A percentile compares a stretch with the other conserved stretches of the same genome.
Conservation (phyloP, 1,139 yeast genomes). For the Geotrichum fermentans region DNA sequence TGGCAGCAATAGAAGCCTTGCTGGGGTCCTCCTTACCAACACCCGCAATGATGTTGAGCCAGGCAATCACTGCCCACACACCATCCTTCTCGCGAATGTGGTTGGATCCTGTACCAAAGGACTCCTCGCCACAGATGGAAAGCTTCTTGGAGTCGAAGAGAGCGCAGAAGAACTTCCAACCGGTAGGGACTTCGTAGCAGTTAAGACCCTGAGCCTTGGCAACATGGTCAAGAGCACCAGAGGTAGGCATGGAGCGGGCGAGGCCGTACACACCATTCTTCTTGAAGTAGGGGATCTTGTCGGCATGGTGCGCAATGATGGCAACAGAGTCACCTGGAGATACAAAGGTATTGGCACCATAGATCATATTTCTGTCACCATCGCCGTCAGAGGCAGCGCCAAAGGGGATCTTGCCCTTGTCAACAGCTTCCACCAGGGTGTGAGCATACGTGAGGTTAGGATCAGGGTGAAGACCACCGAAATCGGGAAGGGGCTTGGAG, state of each 20-base stretch:
- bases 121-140: constrained; percentile 96
- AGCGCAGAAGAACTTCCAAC: constrained; percentile 98
- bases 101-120: constrained; percentile 96
- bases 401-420: constrained; percentile 71
- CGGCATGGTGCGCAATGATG: constrained; percentile 89
- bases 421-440: constrained; percentile 80
- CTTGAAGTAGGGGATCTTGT: constrained; percentile 81
- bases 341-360: constrained; percentile 91
- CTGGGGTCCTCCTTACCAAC: constrained; percentile 49
- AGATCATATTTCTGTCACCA: constrained; percentile 98
- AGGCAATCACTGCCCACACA: constrained; percentile 93
- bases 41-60: constrained; percentile 92
- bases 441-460: constrained; percentile 95
- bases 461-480: constrained; percentile 97
- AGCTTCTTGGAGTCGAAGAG: constrained; percentile 87
- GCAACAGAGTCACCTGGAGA: constrained; percentile 99
- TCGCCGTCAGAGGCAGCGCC: constrained; percentile 99
- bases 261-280: constrained; percentile 84
- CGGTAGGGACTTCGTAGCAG: constrained; percentile 94
- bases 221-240: constrained; percentile 88
- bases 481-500: constrained; percentile 73
- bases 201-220: constrained; percentile 72
- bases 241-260: constrained; percentile 98
- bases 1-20: constrained; percentile 65
- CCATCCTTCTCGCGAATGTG: constrained; percentile 98